Base-by-base conservation (phyloP, 2,329 filamentous ascomycete genomes). In the Colletotrichum caudatum region DNA sequence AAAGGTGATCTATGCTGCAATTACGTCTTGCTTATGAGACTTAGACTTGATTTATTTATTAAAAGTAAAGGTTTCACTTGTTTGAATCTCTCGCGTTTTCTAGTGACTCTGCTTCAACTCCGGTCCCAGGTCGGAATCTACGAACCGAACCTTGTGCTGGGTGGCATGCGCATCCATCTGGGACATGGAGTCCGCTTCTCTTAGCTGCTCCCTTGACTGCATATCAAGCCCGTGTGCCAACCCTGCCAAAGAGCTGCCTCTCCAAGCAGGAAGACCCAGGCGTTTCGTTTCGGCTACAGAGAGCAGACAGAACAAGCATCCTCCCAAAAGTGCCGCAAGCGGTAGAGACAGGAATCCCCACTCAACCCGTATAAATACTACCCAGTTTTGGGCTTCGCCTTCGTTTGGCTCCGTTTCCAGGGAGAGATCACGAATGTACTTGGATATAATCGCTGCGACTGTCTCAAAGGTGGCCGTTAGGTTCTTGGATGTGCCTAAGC, bases 301-400 rank as follows among this genome's bases (percentile, higher is more conserved):
- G 1, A 64, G 5, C 0, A 54, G 0, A 2, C 48, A 53, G 46
- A 64, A 37, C 2, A 54, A 5, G 2, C 46, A 53, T 1, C 61
- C 61, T 2, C 46, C 46, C n/a, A 53, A 1, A 23, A 64, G 4
- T 2, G 46, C 33, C 0, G n/a, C 61, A 1, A 64, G 3, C 1
- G 61, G 61, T 1, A 64, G 46, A 11, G 61, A 39, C 2, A 64
- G 26, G 11, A 53, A 64, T 1, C 33, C n/a, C 46, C 61, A 54
- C 4, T 44, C 37, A 18, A 64, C 50, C 1, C 61, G 48, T 0
- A 54, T 64, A 3, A 26, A 29, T 3, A 54, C 26, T 1, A n/a
- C 61, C 26, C 46, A 64, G 5, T 8, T 4, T 9, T 53, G 23
- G 2, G 5, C 39, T 29, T 4, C 5, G 1, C 61, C 46, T 2